A percentile compares a stretch with the other conserved stretches of the same genome.
These are phyloP conservation scores for Wickerhamiella bombiphila DNA, from an alignment of 805 yeast genomes.

Conservation along the genomic window DNA sequence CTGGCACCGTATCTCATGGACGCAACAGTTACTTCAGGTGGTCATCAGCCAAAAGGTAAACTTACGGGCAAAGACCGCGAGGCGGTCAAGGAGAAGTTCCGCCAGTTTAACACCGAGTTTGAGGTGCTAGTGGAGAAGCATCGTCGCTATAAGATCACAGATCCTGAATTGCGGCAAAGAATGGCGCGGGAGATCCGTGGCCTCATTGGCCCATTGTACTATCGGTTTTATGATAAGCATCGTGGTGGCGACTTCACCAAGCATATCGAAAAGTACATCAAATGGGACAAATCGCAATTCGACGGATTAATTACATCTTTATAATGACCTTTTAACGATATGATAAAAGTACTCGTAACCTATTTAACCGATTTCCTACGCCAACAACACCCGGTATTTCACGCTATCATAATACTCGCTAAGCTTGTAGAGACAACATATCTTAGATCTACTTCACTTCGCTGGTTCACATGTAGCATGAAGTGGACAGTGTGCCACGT, in stretches of 20 bases:
- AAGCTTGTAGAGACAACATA: no score
- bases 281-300: conserved; percentile 33
- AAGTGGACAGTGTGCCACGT: no score
- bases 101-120: conserved; percentile 65
- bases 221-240: conserved; percentile 69
- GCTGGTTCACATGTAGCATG: no score
- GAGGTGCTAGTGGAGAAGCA: conserved; percentile 61
- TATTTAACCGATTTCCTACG: no score
- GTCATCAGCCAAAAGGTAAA: conserved; percentile 20
- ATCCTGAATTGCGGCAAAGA: conserved; percentile 45
- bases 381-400: no score
- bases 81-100: conserved; percentile 68
- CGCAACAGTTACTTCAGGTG: conserved; percentile 52
- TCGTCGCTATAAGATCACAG: conserved; percentile 50
- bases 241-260: conserved; percentile 56
- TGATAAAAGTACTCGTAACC: background rate
- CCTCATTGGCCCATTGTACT: conserved; percentile 69
- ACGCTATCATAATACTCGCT: no score
- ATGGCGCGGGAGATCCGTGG: conserved; percentile 50
- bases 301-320: conserved; percentile 26
- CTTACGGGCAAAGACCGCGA: conserved; percentile 56
- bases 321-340: background rate
- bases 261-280: conserved; percentile 54
- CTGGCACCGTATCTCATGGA: conserved; percentile 68
- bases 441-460: no score